These are phyloP conservation scores for Boletus edulis DNA, from an alignment of 768 basidiomycete genomes.

Conservation along the genomic window DNA sequence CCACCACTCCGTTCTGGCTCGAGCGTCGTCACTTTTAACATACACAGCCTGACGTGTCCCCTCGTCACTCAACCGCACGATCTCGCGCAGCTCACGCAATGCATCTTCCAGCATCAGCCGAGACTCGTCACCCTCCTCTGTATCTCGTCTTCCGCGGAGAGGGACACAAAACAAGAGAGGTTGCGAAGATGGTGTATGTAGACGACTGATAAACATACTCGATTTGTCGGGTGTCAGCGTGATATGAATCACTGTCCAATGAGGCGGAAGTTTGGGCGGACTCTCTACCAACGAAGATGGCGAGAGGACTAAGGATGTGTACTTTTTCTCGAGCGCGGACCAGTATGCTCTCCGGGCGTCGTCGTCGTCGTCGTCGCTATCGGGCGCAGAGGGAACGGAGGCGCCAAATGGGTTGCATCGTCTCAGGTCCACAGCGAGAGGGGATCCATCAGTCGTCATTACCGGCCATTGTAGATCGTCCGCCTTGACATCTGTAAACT, in stretches of 20 bases:
- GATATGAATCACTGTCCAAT: constrained; percentile 86
- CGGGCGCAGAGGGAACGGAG: constrained; percentile 14
- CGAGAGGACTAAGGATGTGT: constrained; percentile 33
- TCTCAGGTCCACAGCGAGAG: constrained; percentile 26
- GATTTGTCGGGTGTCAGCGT: constrained; percentile 80
- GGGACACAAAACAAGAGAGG: constrained; percentile 90
- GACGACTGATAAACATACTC: constrained; percentile 80
- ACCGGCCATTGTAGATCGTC: constrained; percentile 81
- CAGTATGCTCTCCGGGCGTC: constrained; percentile 54
- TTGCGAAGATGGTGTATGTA: constrained; percentile 48
- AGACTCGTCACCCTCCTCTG: constrained; percentile 67
- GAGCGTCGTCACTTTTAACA: constrained; percentile 64
- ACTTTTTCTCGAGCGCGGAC: constrained; percentile 53
- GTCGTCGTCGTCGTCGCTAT: constrained; percentile 39
- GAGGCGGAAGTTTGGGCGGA: constrained; percentile 53
- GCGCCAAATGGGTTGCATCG: constrained; percentile 18
- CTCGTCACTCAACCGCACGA: constrained; percentile 76
- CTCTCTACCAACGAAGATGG: constrained; percentile 40
- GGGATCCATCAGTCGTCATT: constrained; percentile 44
- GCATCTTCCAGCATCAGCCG: constrained; percentile 77
- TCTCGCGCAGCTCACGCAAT: constrained; percentile 68
- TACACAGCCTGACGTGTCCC: constrained; percentile 69
- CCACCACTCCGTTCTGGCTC: constrained; percentile 84
- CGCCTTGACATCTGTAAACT: constrained; percentile 45
- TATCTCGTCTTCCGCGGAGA: constrained; percentile 76